Evolutionary conservation across 1,139 yeast species (phyloP).

Genomic region (Yamadazyma buinensis): DNA sequence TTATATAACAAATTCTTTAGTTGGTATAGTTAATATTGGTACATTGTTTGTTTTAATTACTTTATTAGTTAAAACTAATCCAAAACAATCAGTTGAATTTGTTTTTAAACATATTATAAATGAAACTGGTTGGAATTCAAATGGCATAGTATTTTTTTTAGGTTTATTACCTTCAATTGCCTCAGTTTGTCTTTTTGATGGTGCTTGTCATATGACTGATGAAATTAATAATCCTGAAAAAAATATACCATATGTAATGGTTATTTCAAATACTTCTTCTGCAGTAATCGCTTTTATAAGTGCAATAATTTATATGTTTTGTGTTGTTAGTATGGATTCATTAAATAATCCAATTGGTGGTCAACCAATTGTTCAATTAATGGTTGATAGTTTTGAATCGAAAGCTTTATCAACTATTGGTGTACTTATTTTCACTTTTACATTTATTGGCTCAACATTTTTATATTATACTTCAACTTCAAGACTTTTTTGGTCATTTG

Average conservation of each 20-base stretch:
- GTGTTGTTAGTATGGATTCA: conserved; percentile 17
- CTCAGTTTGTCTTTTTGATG: conserved; percentile 23
- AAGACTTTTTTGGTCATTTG: conserved; percentile 28
- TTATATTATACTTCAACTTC: conserved; percentile 21
- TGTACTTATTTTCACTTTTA: conserved; percentile 18
- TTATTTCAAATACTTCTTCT: conserved; percentile 21
- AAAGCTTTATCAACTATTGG: conserved; percentile 24
- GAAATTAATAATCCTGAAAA: conserved; percentile 25
- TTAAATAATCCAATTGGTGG: conserved; percentile 25
- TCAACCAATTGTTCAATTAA: conserved; percentile 26
- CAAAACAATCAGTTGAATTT: conserved; percentile 20
- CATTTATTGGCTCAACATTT: conserved; percentile 20
- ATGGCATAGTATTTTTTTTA: conserved; percentile 26
- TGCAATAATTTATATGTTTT: conserved; percentile 25
- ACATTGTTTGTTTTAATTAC: conserved; percentile 23
- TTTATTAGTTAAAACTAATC: conserved; percentile 20
- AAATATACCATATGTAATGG: conserved; percentile 26
- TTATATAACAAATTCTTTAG: conserved; percentile 16
- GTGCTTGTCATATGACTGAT: conserved; percentile 30
- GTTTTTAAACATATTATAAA: conserved; percentile 23
- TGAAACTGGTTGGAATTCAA: conserved; percentile 26
- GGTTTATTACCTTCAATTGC: conserved; percentile 27
- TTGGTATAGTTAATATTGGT: conserved; percentile 20
- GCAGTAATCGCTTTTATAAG: conserved; percentile 21
- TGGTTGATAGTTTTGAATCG: conserved; percentile 23